These are phyloP conservation scores for Hypomyces rosellus DNA, from an alignment of 2,329 filamentous ascomycete species.

Conservation along the genomic window DNA sequence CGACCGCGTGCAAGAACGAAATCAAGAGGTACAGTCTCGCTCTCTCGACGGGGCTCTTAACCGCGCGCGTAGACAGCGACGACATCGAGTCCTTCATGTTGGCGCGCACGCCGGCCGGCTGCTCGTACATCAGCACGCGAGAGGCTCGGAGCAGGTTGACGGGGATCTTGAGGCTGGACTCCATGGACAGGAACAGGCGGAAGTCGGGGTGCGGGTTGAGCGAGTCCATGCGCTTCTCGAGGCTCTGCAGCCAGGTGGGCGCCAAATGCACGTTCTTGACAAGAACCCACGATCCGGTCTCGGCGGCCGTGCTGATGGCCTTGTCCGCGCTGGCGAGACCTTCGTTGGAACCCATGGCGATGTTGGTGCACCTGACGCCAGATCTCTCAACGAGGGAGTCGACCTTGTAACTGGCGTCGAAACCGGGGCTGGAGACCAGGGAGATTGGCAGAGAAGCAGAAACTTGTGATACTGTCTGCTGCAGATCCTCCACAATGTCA, in stretches of 20 bases:
- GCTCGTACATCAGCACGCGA: conserved; percentile 94
- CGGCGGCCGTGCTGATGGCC: conserved; percentile 86
- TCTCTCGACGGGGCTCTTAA: conserved; percentile 83
- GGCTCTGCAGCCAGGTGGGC: conserved; percentile 90
- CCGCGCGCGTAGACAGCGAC: conserved; percentile 67
- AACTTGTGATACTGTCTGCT: conserved; percentile 77
- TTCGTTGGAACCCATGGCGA: conserved; percentile 98
- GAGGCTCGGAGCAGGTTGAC: conserved; percentile 92
- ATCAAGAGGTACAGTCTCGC: conserved; percentile 83
- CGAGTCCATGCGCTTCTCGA: conserved; percentile 93
- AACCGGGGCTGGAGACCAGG: conserved; percentile 89
- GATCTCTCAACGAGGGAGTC: conserved; percentile 85
- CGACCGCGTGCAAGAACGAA: conserved; percentile 90
- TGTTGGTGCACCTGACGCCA: conserved; percentile 82
- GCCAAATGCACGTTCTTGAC: conserved; percentile 99
- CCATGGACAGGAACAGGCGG: conserved; percentile 95
- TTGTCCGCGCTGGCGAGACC: conserved; percentile 89
- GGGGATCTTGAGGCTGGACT: conserved; percentile 91
- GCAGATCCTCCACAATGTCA: conserved; percentile 78
- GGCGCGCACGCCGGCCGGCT: conserved; percentile 89
- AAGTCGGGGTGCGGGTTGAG: conserved; percentile 92
- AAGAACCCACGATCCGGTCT: conserved; percentile 89
- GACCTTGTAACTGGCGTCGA: conserved; percentile 98
- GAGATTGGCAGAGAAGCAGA: conserved; percentile 80
- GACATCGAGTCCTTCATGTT: conserved; percentile 98